Percentiles rank a stretch among this genome's conserved stretches.
Conservation (phyloP, 2,329 filamentous ascomycete genomes). For the Cephalotrichum gorgonifer region DNA sequence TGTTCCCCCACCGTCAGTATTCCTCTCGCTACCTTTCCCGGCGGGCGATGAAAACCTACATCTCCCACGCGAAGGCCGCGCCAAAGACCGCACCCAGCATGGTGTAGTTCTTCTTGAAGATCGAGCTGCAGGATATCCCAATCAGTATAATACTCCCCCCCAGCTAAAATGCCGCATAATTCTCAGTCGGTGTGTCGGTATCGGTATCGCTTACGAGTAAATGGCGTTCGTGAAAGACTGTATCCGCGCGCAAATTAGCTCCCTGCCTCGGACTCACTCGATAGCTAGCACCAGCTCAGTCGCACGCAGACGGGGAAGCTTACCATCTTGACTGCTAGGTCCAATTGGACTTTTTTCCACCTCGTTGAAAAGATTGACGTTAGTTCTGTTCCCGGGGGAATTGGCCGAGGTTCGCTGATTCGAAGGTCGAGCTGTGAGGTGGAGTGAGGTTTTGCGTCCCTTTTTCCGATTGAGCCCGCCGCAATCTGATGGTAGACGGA, state of each 20-base stretch:
- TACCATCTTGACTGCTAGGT: slow-evolving; percentile 44
- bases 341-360: slow-evolving; percentile 7
- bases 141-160: background rate
- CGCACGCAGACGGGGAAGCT: slow-evolving; percentile 15
- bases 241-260: background rate
- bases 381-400: background rate
- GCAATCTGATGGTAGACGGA: slow-evolving; percentile 1
- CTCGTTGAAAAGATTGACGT: background rate
- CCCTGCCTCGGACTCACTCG: background rate
- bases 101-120: slow-evolving; percentile 79
- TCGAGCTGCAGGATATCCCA: slow-evolving; percentile 44
- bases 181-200: background rate
- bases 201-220: slow-evolving; percentile 1
- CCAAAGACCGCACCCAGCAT: slow-evolving; percentile 84
- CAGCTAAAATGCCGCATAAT: background rate
- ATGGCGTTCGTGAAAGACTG: background rate
- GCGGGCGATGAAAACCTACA: slow-evolving; percentile 50
- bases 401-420: background rate
- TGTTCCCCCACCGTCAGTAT: slow-evolving; percentile 7
- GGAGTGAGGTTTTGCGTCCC: slow-evolving; percentile 1
- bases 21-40: background rate
- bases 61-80: slow-evolving; percentile 81
- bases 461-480: background rate
- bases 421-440: background rate
- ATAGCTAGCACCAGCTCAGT: no score